phyloP scores from a whole-genome alignment of 1,284 basidiomycete genomes.

The Kwoniella shivajii region DNA sequence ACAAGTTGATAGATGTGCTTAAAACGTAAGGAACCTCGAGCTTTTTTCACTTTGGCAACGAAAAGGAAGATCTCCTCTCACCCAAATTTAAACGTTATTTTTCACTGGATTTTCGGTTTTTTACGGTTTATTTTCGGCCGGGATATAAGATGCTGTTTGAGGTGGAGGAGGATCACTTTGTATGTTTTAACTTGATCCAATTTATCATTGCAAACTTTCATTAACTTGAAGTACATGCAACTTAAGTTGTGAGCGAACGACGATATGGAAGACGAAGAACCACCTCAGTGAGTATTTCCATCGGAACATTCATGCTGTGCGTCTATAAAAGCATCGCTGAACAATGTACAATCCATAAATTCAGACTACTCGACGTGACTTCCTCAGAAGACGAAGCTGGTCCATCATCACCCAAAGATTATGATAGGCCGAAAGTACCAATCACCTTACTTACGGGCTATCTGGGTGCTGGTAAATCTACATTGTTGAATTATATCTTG shows the following conservation, averaged over 20 bases:
- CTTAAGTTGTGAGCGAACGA: neutral
- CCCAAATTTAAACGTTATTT: neutral
- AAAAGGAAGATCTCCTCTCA: too few relatives aligned
- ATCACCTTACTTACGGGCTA: conserved; percentile 90
- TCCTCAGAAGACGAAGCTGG: conserved; percentile 6
- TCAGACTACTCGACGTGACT: conserved; percentile 4
- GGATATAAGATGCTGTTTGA: neutral
- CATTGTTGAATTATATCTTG: conserved; percentile 77
- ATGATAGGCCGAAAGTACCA: conserved; percentile 62
- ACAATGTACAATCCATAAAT: neutral
- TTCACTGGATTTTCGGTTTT: neutral
- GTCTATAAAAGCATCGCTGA: too few relatives aligned
- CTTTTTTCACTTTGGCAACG: too few relatives aligned
- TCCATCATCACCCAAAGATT: conserved; percentile 5
- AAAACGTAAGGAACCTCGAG: neutral
- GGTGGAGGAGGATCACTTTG: conserved; percentile 6
- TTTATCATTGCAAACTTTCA: too few relatives aligned
- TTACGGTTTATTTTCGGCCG: conserved; percentile 5
- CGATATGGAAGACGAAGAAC: conserved; percentile 12
- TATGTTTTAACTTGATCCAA: neutral
- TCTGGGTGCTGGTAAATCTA: conserved; percentile 84
- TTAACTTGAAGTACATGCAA: too few relatives aligned
- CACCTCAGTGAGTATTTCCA: conserved; percentile 6
- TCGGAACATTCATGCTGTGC: too few relatives aligned
- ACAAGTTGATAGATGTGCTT: neutral